A percentile compares a stretch with the other conserved stretches of the same genome.
phyloP scores from a whole-genome alignment of 2,329 filamentous ascomycete genomes.

The Pezicula rhizophila region DNA sequence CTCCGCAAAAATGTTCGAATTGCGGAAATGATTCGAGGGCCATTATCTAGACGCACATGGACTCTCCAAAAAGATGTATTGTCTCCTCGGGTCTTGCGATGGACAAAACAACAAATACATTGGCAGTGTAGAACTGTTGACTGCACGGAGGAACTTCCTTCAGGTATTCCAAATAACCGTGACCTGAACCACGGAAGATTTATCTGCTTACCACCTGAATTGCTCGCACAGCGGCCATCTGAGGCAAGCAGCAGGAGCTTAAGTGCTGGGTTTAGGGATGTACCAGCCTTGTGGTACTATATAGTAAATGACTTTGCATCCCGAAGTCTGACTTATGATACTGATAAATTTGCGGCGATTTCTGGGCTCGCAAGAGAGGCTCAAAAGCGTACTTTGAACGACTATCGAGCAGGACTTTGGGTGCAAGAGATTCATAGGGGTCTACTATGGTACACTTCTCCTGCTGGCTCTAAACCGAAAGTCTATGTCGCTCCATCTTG shows the following conservation, averaged over 20 bases:
- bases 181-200: not conserved
- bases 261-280: not conserved
- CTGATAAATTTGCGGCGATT: conserved; percentile 1
- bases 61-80: conserved; percentile 3
- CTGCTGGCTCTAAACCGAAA: not conserved
- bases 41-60: not conserved
- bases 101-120: not conserved
- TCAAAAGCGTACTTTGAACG: not conserved
- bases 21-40: not conserved
- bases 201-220: not conserved
- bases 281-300: not conserved
- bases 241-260: not conserved
- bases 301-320: conserved; percentile 2
- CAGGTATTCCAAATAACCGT: not conserved
- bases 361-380: not conserved
- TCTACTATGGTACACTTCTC: not conserved
- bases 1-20: not conserved
- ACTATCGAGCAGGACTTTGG: conserved; percentile 3
- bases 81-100: conserved; percentile 2
- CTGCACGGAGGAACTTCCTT: not conserved
- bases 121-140: not conserved
- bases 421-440: conserved; percentile 1
- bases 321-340: conserved; percentile 2
- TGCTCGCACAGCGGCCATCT: not conserved
- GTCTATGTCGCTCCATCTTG: conserved; percentile 3